phyloP scores from a whole-genome alignment of 805 yeast genomes.

The Hanseniaspora singularis region DNA sequence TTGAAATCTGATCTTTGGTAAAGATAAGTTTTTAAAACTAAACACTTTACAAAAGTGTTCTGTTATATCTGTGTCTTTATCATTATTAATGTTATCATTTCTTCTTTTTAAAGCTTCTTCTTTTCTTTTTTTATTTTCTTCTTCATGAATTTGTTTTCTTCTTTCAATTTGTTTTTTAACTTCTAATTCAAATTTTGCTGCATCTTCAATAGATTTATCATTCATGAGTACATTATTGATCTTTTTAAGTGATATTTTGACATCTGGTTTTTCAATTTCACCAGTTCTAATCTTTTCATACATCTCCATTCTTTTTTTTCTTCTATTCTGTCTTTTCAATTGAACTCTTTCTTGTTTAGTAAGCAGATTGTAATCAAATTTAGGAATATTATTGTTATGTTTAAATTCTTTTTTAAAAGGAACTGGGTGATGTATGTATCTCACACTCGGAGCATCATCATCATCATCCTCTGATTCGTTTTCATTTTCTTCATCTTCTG shows the following conservation, averaged over 20 bases:
- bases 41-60: conserved; percentile 38
- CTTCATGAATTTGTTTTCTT: conserved; percentile 47
- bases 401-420: neutral
- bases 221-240: conserved; percentile 71
- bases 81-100: neutral
- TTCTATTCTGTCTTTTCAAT: conserved; percentile 57
- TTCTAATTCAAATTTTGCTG: conserved; percentile 67
- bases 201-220: conserved; percentile 74
- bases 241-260: conserved; percentile 74
- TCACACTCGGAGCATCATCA: conserved; percentile 38
- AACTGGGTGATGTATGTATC: conserved; percentile 75
- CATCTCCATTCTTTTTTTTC: conserved; percentile 48
- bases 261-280: conserved; percentile 74
- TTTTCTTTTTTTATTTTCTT: conserved; percentile 48
- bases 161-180: conserved; percentile 60
- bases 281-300: conserved; percentile 75
- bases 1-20: conserved; percentile 60
- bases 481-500: conserved; percentile 24
- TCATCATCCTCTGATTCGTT: conserved; percentile 27
- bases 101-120: conserved; percentile 20
- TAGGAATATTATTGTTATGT: neutral
- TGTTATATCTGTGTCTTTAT: neutral
- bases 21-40: conserved; percentile 39
- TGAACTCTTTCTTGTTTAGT: conserved; percentile 65
- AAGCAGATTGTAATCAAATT: neutral